Percentiles rank a stretch among this genome's conserved stretches.
phyloP scores from a whole-genome alignment of 2,329 filamentous ascomycete species.

The Daldinia eschscholtzii region DNA sequence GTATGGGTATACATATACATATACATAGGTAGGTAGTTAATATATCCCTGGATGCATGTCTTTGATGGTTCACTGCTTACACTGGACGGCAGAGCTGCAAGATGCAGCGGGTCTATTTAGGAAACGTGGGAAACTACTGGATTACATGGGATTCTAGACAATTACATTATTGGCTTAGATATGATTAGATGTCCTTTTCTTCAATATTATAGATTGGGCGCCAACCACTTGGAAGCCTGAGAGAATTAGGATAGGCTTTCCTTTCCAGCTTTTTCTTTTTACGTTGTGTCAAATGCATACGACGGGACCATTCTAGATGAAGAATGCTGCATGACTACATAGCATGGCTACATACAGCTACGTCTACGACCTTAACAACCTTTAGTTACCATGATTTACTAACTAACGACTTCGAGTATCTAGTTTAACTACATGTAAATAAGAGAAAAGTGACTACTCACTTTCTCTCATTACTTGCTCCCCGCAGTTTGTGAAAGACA shows the following conservation, averaged over 20 bases:
- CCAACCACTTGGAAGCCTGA: constrained; percentile 1
- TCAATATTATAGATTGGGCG: constrained; percentile 4
- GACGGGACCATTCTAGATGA: constrained; percentile 4
- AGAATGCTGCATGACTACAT: background rate
- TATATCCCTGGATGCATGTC: background rate
- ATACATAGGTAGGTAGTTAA: too few species aligned
- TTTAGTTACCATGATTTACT: too few species aligned
- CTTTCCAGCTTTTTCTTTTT: background rate
- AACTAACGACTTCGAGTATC: too few species aligned
- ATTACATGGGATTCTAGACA: constrained; percentile 1
- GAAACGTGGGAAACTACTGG: constrained; percentile 4
- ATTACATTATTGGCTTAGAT: background rate
- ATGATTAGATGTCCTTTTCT: background rate
- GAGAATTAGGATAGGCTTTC: constrained; percentile 9
- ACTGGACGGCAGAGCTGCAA: constrained; percentile 7
- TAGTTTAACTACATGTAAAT: background rate
- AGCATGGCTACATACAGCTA: background rate
- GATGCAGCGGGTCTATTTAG: constrained; percentile 7
- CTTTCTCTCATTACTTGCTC: background rate
- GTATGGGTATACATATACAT: background rate
- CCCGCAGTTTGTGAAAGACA: background rate
- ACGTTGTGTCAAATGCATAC: constrained; percentile 6
- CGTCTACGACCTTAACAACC: too few species aligned
- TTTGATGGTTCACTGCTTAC: constrained; percentile 7
- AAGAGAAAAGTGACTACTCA: background rate